phyloP scores from a whole-genome alignment of 164 flowering plant species.

The Taxillus chinensis region DNA sequence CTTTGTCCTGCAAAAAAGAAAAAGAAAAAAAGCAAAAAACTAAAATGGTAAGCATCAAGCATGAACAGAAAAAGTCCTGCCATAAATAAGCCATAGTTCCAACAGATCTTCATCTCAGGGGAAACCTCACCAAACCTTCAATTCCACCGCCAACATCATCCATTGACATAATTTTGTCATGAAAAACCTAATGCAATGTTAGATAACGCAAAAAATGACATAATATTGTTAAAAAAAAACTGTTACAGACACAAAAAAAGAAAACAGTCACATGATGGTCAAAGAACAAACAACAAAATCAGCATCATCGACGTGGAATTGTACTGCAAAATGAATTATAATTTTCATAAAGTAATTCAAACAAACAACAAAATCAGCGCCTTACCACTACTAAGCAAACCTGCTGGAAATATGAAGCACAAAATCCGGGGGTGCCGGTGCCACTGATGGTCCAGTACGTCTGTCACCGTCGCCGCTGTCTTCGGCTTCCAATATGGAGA shows the following conservation, averaged over 20 bases:
- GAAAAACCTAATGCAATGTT: slow-evolving; percentile 50
- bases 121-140: no score
- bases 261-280: slow-evolving; percentile 50
- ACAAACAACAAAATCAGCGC: no score
- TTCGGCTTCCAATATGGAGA: no score
- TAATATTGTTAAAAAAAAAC: neutral
- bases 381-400: no score
- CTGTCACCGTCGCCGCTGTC: no score
- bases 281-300: no score
- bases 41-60: neutral
- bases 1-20: slow-evolving; percentile 58
- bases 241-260: neutral
- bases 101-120: no score
- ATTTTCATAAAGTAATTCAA: no score
- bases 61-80: neutral
- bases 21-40: neutral
- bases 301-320: no score
- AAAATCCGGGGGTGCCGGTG: no score
- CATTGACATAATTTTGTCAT: slow-evolving; percentile 76
- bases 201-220: neutral
- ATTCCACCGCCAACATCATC: slow-evolving; percentile 83
- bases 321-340: slow-evolving; percentile 8
- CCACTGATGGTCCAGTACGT: no score
- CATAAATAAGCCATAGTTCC: neutral
- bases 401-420: no score